Evolutionary conservation across 2,329 filamentous ascomycete genomes (phyloP).

Genomic region (Chrysoporthe deuterocubensis): DNA sequence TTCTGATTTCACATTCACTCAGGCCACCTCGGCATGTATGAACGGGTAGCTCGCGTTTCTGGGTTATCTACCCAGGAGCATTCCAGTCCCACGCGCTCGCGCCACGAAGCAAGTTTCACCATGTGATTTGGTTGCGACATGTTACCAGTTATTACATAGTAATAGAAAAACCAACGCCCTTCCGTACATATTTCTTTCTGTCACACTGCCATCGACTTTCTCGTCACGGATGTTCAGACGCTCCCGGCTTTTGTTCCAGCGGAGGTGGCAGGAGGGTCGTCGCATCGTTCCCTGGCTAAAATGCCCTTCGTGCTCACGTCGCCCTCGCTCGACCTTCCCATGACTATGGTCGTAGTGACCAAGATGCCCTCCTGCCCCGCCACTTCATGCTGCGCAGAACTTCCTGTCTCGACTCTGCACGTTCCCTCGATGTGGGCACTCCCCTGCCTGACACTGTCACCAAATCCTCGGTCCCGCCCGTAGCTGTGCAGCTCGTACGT

Average conservation of each 20-base stretch:
- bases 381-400: conserved; percentile 1
- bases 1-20: no score
- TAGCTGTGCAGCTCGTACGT: conserved; percentile 27
- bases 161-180: background rate
- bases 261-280: background rate
- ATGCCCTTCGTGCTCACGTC: conserved; percentile 23
- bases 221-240: background rate
- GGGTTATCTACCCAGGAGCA: no score
- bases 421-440: conserved; percentile 1
- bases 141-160: background rate
- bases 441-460: background rate
- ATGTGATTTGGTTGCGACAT: background rate
- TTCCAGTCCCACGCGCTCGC: background rate
- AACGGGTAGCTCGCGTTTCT: no score
- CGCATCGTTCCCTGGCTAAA: conserved; percentile 1
- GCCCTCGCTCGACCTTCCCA: conserved; percentile 17
- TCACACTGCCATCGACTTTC: background rate
- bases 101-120: no score
- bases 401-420: background rate
- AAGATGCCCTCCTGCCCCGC: conserved; percentile 19
- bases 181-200: background rate
- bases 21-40: no score
- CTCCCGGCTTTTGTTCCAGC: background rate
- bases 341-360: conserved; percentile 24
- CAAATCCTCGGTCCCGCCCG: conserved; percentile 20